phyloP scores from a whole-genome alignment of 2,329 filamentous ascomycete genomes.

The Emergomyces pasteurianus region DNA sequence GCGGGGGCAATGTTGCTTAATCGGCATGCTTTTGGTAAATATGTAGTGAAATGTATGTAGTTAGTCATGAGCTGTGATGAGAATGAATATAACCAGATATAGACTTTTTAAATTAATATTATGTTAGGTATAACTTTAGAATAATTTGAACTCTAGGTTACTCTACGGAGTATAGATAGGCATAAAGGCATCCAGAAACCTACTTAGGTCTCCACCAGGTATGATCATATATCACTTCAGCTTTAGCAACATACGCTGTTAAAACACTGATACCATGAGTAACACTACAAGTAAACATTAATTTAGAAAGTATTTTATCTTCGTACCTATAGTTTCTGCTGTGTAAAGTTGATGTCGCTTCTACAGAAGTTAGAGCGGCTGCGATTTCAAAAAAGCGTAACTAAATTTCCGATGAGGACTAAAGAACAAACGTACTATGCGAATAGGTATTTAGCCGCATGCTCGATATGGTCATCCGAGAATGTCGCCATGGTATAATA shows the following conservation, averaged over 20 bases:
- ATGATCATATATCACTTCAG: neutral
- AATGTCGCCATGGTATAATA: slow-evolving; percentile 96
- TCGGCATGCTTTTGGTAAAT: neutral
- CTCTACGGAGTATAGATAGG: too few species aligned
- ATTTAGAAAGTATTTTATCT: neutral
- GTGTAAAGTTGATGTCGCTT: slow-evolving; percentile 11
- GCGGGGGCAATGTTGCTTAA: neutral
- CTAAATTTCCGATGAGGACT: slow-evolving; percentile 3
- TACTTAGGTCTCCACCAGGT: too few species aligned
- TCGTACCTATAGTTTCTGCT: neutral
- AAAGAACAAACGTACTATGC: slow-evolving; percentile 37
- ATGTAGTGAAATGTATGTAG: neutral
- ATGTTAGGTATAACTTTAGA: neutral
- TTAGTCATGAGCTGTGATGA: neutral
- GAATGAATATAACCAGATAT: neutral
- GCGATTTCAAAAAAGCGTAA: slow-evolving; percentile 7
- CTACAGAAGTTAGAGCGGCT: slow-evolving; percentile 12
- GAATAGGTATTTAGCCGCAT: slow-evolving; percentile 75
- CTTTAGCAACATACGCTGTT: neutral
- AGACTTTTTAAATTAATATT: neutral
- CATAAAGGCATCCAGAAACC: too few species aligned
- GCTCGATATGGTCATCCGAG: slow-evolving; percentile 77
- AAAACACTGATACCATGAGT: too few species aligned
- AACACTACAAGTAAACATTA: neutral
- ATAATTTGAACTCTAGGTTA: neutral